phyloP scores from a whole-genome alignment of 1,284 basidiomycete species.

The Cryptococcus neoformans region DNA sequence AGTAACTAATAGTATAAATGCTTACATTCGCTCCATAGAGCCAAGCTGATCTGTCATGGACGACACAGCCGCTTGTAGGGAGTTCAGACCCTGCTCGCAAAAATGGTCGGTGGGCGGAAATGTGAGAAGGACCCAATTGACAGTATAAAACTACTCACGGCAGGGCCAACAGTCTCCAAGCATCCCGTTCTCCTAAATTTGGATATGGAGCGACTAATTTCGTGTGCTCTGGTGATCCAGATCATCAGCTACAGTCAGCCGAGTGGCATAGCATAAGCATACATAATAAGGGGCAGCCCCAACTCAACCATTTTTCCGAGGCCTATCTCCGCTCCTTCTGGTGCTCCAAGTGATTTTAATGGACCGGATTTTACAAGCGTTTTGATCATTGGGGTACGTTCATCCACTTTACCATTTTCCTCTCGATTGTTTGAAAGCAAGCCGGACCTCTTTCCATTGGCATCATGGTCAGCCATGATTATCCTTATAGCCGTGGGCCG shows the following conservation, averaged over 20 bases:
- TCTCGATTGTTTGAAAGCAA: neutral
- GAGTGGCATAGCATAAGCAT: neutral
- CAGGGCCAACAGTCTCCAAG: constrained; percentile 78
- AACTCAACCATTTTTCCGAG: constrained; percentile 42
- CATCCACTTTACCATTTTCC: constrained; percentile 8
- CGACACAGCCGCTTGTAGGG: constrained; percentile 63
- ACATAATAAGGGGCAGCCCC: constrained; percentile 40
- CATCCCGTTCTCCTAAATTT: constrained; percentile 71
- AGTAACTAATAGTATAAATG: neutral
- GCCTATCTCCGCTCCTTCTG: constrained; percentile 20
- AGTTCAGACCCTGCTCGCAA: constrained; percentile 60
- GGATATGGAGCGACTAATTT: constrained; percentile 66
- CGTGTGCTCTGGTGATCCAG: constrained; percentile 67
- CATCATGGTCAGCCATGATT: constrained; percentile 9
- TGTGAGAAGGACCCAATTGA: neutral
- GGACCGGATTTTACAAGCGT: constrained; percentile 39
- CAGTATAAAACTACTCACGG: constrained; percentile 54
- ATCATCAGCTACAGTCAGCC: neutral
- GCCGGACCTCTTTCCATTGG: neutral
- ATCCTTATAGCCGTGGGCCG: constrained; percentile 42
- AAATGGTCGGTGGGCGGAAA: neutral
- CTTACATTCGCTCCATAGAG: constrained; percentile 70
- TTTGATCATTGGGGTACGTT: constrained; percentile 46
- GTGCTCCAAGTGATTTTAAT: constrained; percentile 22
- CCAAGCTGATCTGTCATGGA: constrained; percentile 79